Evolutionary conservation across 2,329 filamentous ascomycete genomes (phyloP).

Genomic region (Coleophoma crateriformis): DNA sequence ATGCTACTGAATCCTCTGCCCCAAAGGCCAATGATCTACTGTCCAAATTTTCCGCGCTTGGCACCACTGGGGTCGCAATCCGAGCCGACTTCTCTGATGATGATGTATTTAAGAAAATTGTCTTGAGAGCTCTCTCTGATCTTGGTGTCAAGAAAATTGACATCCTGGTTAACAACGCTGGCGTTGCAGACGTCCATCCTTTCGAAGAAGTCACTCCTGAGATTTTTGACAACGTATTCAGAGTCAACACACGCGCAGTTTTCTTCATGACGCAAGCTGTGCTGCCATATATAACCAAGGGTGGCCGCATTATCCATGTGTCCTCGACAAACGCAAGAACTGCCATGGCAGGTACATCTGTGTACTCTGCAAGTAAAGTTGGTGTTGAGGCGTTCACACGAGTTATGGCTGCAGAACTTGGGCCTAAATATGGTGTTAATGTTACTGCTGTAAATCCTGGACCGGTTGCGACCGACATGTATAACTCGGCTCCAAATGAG

Average conservation of each 20-base stretch:
- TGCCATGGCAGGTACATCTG: slow-evolving; percentile 4
- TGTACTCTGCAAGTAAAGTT: slow-evolving; percentile 10
- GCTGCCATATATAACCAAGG: slow-evolving; percentile 5
- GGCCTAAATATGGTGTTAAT: slow-evolving; percentile 7
- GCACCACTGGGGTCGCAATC: no score
- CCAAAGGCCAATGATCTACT: no score
- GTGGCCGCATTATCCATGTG: slow-evolving; percentile 12
- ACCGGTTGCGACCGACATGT: slow-evolving; percentile 11
- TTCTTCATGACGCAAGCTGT: slow-evolving; percentile 10
- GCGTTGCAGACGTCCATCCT: slow-evolving; percentile 25
- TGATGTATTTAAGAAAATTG: no score
- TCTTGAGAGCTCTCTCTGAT: no score
- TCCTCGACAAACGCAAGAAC: slow-evolving; percentile 5
- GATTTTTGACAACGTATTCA: slow-evolving; percentile 67
- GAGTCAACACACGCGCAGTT: slow-evolving; percentile 57
- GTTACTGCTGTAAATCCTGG: slow-evolving; percentile 11
- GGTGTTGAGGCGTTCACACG: slow-evolving; percentile 13
- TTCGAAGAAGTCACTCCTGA: slow-evolving; percentile 38
- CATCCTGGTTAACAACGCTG: slow-evolving; percentile 82
- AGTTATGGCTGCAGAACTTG: slow-evolving; percentile 12
- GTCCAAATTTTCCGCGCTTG: no score
- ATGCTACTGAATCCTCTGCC: no score
- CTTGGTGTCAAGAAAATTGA: slow-evolving; percentile 47
- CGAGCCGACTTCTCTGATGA: no score
- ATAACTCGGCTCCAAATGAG: slow-evolving; percentile 1